Evolutionary conservation across 1,284 basidiomycete species (phyloP), one percentile per base, ranked within the genome.

Genomic region (Peniophora sp.): DNA sequence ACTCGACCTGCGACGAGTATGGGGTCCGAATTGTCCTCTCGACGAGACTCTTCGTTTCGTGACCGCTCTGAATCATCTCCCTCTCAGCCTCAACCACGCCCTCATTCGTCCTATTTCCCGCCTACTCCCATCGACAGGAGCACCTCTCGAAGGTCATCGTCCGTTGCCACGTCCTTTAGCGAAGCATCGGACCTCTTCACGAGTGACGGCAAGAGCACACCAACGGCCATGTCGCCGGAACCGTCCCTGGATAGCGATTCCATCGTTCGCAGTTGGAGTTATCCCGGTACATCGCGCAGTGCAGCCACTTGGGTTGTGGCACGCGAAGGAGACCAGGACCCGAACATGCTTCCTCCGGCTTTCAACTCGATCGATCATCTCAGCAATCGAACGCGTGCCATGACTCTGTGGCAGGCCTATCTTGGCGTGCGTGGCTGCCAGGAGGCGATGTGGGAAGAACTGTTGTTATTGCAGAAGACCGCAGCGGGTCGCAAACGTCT

Each of bases 371-470:
- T 82, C 10, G 65, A 67, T 49, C 62, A 62, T 18, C 62, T 85
- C 52, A 79, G 70, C 51, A 79, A 83, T 53, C 75, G 80, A 36
- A 79, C 80, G 12, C 68, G 85, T 36, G 83, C 81, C 3, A 83
- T 88, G 81, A 84, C 87, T 53, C 72, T 88, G 8, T 80, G 83
- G 59, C 71, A 76, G 52, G 75, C 81, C 24, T 84, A 80, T 51
- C 75, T 79, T 55, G 64, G 70, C 24, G 81, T 89, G n/a, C 62
- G 87, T 11, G 81, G 79, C 10, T 81, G 79, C 56, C 78, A 82
- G 64, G 86, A 89, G 63, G 81, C 84, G 37, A 86, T 89, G 83
- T 89, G 85, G 85, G 85, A 87, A 54, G 85, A 86, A 55, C 70
- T 89, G 50, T 74, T 75, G 54, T 78, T 80, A 56, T 71, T 76